These are phyloP conservation scores for Torrubiellomyces zombiae DNA, from an alignment of 2,329 filamentous ascomycete species.

Conservation along the genomic window DNA sequence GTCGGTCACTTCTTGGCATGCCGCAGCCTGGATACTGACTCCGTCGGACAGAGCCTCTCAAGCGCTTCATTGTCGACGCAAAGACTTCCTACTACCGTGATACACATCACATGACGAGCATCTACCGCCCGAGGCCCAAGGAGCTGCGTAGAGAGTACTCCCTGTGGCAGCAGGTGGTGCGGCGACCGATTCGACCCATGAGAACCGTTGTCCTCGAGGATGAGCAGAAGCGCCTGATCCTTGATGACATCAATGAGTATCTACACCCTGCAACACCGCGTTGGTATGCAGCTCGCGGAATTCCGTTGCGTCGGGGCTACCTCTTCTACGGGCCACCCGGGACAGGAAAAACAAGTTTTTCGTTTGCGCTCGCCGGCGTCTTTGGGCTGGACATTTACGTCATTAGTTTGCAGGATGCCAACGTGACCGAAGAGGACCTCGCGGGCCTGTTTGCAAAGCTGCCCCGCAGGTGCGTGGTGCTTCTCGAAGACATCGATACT, in stretches of 20 bases:
- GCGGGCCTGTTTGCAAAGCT: constrained; percentile 41
- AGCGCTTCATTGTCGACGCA: constrained; percentile 34
- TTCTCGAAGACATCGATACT: constrained; percentile 54
- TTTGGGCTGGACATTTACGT: constrained; percentile 53
- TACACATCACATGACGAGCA: constrained; percentile 38
- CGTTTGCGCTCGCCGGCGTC: constrained; percentile 46
- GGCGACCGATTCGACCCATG: constrained; percentile 53
- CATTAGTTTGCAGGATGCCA: constrained; percentile 37
- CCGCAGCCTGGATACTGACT: background rate
- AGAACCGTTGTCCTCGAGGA: constrained; percentile 58
- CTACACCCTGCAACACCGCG: constrained; percentile 50
- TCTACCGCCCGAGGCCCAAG: constrained; percentile 34
- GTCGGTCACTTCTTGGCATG: background rate
- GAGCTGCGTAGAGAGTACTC: constrained; percentile 27
- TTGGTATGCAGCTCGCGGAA: constrained; percentile 63
- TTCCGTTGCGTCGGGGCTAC: constrained; percentile 62
- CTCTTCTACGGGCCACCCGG: constrained; percentile 63
- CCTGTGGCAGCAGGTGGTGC: constrained; percentile 39
- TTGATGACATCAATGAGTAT: constrained; percentile 64
- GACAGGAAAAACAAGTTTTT: constrained; percentile 55
- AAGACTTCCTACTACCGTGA: constrained; percentile 34
- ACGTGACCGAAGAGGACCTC: constrained; percentile 45
- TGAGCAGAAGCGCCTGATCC: constrained; percentile 45
- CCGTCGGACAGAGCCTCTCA: constrained; percentile 30
- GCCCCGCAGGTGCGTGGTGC: constrained; percentile 45